Base-by-base conservation (phyloP, 1,139 yeast species). In the Kazachstania sp. region DNA sequence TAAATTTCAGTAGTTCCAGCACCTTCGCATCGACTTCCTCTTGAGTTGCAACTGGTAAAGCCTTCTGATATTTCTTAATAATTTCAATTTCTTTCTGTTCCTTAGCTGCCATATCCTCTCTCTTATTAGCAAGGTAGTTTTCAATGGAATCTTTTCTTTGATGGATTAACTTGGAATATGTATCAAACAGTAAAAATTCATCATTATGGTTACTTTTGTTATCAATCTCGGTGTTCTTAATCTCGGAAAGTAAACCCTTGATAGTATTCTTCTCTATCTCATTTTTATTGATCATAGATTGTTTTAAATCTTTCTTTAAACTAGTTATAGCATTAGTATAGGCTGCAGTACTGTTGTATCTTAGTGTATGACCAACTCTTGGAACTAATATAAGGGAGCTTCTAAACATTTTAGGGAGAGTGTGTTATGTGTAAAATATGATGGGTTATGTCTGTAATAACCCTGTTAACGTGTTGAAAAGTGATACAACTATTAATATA, bases 211-310 rank as follows among this genome's bases (percentile, higher is more conserved):
- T 64, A 5, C 68, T 75, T 45, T 72, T 70, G 18, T 67, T 66
- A 39, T 75, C 79, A 46, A 81, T 76, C 56, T 79, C 83, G 45
- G 75, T 70, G 63, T 81, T 81, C 64, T 81, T 81, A 51, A 80
- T 73, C 16, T 73, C 75, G 5, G 84, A 71, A 59, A 81, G 66
- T 11, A 81, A 68, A 13, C 77, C 71, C 53, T 81, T 71, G 39
- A 81, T 71, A 1, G 83, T 79, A 44, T 75, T 78, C 57, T 80
- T 80, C 52, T 64, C 61, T 13, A 54, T 13, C 9, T 55, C 57
- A 46, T 75, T 73, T 53, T 75, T 77, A 32, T 68, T 66, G 48
- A 75, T 58, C 72, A 77, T 75, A 9, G 77, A 74, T 12, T 61
- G 54, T 55, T 77, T 77, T 45, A 77, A 62, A 53, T 75, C 81